A percentile compares a stretch with the other conserved stretches of the same genome.
These are phyloP conservation scores for Dimargaris xerosporica DNA, from an alignment of 192 early-diverging fungal species.

Conservation along the genomic window DNA sequence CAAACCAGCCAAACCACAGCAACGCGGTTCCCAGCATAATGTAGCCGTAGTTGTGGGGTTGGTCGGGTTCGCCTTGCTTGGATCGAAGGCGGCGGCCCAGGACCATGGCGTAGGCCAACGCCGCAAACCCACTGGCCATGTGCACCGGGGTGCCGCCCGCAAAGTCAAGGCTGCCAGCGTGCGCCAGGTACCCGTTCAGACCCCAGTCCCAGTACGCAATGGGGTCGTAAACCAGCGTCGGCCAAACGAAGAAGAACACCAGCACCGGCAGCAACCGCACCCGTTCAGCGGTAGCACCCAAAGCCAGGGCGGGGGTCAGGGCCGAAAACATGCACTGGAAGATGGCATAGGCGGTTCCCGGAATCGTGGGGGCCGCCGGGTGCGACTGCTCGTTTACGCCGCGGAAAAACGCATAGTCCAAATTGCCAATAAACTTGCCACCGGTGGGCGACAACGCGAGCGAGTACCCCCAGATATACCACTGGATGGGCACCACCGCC, in stretches of 20 bases:
- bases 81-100: constrained; percentile 68
- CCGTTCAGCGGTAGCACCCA: constrained; percentile 83
- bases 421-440: constrained; percentile 63
- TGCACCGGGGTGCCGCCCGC: constrained; percentile 97
- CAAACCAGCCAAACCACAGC: constrained; percentile 94
- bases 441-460: constrained; percentile 68
- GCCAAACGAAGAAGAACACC: constrained; percentile 87
- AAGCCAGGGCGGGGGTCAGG: constrained; percentile 81
- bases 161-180: constrained; percentile 78
- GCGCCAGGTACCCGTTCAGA: constrained; percentile 66
- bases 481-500: constrained; percentile 82
- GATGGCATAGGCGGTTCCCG: constrained; percentile 60
- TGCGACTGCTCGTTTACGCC: constrained; percentile 36
- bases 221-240: constrained; percentile 85
- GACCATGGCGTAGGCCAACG: constrained; percentile 74
- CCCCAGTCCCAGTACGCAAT: constrained; percentile 93
- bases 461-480: constrained; percentile 83
- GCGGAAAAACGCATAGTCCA: constrained; percentile 54
- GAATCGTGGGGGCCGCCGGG: constrained; percentile 42
- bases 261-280: constrained; percentile 71
- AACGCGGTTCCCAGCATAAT: constrained; percentile 80
- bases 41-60: constrained; percentile 83
- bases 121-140: constrained; percentile 76
- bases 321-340: constrained; percentile 91
- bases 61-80: constrained; percentile 49